These are phyloP conservation scores for Mytilinidion resinicola DNA, from an alignment of 495 filamentous ascomycete species.

Conservation along the genomic window DNA sequence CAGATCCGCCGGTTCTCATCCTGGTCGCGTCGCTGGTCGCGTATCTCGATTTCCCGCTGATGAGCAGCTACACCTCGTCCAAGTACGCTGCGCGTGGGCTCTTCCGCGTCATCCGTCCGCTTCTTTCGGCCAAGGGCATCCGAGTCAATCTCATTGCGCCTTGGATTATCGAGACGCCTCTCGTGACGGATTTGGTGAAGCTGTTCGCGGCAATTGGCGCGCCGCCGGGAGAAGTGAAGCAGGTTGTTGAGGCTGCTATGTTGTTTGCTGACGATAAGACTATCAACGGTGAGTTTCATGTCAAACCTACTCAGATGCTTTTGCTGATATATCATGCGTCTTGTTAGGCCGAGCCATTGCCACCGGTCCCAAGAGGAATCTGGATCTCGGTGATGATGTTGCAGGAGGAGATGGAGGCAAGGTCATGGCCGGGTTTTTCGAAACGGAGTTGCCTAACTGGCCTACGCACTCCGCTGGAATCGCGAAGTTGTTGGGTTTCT, in stretches of 20 bases:
- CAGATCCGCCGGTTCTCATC: slow-evolving; percentile 1
- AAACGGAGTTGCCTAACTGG: too few relatives aligned
- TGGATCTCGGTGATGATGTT: too few relatives aligned
- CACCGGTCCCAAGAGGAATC: too few relatives aligned
- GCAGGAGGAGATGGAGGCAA: too few relatives aligned
- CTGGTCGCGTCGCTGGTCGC: slow-evolving; percentile 8
- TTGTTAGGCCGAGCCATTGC: too few relatives aligned
- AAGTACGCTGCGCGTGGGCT: slow-evolving; percentile 15
- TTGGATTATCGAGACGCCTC: slow-evolving; percentile 7
- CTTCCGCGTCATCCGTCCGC: slow-evolving; percentile 4
- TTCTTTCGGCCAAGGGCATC: neutral
- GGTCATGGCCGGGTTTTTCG: too few relatives aligned
- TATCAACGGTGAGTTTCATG: too few relatives aligned
- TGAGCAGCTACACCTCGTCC: slow-evolving; percentile 1
- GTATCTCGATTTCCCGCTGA: slow-evolving; percentile 1
- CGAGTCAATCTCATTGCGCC: slow-evolving; percentile 14
- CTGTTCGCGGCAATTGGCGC: neutral
- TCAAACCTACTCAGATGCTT: too few relatives aligned
- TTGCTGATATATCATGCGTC: too few relatives aligned
- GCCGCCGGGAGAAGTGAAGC: slow-evolving; percentile 4
- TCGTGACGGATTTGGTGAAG: slow-evolving; percentile 1
- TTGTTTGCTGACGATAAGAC: slow-evolving; percentile 5
- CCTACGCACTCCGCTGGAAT: too few relatives aligned
- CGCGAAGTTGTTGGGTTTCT: too few relatives aligned
- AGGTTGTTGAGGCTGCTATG: slow-evolving; percentile 14